These are phyloP conservation scores for Bonia amplexicaulis DNA, from an alignment of 176 grass and related monocot species.

Conservation along the genomic window DNA sequence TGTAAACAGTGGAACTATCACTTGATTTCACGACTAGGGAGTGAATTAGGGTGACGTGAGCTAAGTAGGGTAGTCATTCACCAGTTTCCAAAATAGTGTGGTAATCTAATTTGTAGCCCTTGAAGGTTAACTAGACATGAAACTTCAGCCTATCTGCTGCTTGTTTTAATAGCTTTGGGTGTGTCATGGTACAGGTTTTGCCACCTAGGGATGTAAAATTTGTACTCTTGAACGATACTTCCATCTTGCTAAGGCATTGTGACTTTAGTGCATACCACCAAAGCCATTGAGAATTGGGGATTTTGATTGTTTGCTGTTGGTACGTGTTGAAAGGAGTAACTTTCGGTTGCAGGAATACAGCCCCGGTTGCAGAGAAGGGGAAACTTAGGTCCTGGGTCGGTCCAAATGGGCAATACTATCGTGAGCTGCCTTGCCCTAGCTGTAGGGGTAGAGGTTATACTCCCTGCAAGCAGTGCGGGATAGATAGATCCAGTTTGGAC, in stretches of 20 bases:
- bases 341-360: conserved; percentile 46
- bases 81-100: neutral
- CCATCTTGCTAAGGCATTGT: neutral
- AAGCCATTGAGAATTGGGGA: neutral
- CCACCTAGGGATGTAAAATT: neutral
- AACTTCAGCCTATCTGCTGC: neutral
- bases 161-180: neutral
- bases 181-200: neutral
- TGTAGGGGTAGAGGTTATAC: conserved; percentile 88
- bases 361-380: conserved; percentile 39
- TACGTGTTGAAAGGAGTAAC: neutral
- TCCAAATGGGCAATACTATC: conserved; percentile 92
- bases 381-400: conserved; percentile 84
- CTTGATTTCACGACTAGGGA: neutral
- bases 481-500: conserved; percentile 73
- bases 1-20: neutral
- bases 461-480: conserved; percentile 68
- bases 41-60: neutral
- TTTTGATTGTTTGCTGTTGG: neutral
- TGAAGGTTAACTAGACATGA: too few relatives aligned
- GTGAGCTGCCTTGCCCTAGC: conserved; percentile 79
- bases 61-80: neutral
- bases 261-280: neutral
- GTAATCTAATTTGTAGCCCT: neutral
- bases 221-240: neutral